Conservation (phyloP, 768 basidiomycete genomes). For the Tulasnella sp. region DNA sequence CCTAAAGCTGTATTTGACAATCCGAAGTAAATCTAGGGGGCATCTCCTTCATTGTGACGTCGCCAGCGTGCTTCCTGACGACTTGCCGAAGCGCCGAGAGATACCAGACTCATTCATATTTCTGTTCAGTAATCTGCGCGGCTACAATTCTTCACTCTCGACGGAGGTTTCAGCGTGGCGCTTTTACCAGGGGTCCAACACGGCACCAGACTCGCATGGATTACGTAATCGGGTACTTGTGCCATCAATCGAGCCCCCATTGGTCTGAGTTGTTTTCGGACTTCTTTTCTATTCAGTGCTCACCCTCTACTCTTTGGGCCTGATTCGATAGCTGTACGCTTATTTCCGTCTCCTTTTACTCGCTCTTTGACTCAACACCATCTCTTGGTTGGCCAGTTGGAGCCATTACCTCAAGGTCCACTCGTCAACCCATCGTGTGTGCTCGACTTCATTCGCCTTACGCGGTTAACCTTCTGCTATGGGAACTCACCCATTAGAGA, state of each 20-base stretch:
- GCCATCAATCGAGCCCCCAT: background rate
- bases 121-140: too few relatives aligned
- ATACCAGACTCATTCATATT: too few relatives aligned
- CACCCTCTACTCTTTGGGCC: background rate
- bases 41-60: too few relatives aligned
- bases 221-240: background rate
- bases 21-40: too few relatives aligned
- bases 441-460: background rate
- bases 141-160: too few relatives aligned
- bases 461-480: background rate
- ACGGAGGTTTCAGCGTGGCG: too few relatives aligned
- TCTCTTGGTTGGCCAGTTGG: too few relatives aligned
- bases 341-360: background rate
- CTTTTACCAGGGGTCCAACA: too few relatives aligned
- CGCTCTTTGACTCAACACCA: background rate
- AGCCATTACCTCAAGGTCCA: background rate
- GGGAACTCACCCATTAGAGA: background rate
- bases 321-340: background rate
- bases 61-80: too few relatives aligned
- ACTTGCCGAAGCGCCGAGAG: too few relatives aligned
- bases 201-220: too few relatives aligned
- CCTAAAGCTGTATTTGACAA: too few relatives aligned
- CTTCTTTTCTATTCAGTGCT: background rate
- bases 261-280: background rate
- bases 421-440: background rate